These are phyloP conservation scores for Pestalotiopsis sp. DNA, from an alignment of 2,329 filamentous ascomycete genomes.

Conservation along the genomic window DNA sequence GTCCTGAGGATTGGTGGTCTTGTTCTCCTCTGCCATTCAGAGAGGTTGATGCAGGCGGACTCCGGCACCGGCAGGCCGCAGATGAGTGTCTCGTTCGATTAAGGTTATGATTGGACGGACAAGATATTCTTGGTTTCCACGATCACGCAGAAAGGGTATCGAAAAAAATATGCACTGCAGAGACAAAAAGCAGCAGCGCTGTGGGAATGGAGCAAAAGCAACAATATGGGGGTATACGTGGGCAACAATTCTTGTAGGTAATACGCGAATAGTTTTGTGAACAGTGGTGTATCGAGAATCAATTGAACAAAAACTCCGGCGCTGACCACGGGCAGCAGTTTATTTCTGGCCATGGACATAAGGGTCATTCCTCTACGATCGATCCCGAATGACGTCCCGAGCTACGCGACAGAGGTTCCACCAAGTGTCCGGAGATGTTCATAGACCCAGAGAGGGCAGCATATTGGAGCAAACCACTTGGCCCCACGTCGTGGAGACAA, in stretches of 20 bases:
- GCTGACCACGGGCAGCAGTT: neutral
- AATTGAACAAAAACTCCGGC: slow-evolving; percentile 10
- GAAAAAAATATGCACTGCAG: slow-evolving; percentile 7
- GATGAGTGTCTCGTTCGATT: neutral
- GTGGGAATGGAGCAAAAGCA: neutral
- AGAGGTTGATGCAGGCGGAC: slow-evolving; percentile 3
- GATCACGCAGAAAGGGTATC: slow-evolving; percentile 14
- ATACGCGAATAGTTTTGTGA: slow-evolving; percentile 9
- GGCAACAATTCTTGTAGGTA: slow-evolving; percentile 12
- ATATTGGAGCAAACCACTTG: slow-evolving; percentile 3
- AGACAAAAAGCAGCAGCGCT: slow-evolving; percentile 5
- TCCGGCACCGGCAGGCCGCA: slow-evolving; percentile 10
- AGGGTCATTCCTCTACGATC: neutral
- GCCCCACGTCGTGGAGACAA: slow-evolving; percentile 4
- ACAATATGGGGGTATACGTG: slow-evolving; percentile 22
- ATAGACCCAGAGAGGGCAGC: neutral
- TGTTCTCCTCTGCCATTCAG: slow-evolving; percentile 12
- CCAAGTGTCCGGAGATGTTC: neutral
- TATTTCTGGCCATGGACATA: neutral
- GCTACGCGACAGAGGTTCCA: slow-evolving; percentile 6
- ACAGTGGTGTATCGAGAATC: slow-evolving; percentile 14
- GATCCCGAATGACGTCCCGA: slow-evolving; percentile 8
- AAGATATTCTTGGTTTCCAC: neutral
- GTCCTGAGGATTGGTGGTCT: slow-evolving; percentile 4
- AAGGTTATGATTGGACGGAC: slow-evolving; percentile 9